A percentile compares a stretch with the other conserved stretches of the same genome.
phyloP scores from a whole-genome alignment of 2,329 filamentous ascomycete genomes.

The Aspergillus chevalieri region DNA sequence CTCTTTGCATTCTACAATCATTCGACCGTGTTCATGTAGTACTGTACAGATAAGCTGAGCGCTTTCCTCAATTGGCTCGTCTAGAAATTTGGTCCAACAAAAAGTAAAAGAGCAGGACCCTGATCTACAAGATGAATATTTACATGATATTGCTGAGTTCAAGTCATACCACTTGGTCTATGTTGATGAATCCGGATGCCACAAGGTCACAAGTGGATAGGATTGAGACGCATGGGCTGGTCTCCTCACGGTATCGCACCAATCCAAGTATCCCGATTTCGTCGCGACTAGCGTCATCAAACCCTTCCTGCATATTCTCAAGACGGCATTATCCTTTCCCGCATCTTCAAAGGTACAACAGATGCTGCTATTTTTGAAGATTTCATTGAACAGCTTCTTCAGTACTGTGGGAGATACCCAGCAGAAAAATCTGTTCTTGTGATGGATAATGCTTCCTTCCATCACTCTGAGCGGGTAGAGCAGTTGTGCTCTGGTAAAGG shows the following conservation, averaged over 20 bases:
- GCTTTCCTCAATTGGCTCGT: neutral
- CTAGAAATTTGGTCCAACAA: neutral
- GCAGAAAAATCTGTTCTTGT: conserved; percentile 1
- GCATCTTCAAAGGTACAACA: conserved; percentile 25
- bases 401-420: neutral
- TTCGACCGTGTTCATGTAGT: too few species aligned
- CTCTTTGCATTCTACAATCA: too few species aligned
- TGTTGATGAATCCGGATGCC: neutral
- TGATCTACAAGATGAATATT: neutral
- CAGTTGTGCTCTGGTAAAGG: neutral
- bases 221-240: neutral
- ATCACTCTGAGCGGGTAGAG: neutral
- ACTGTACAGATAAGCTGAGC: too few species aligned
- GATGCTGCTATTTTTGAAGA: conserved; percentile 24
- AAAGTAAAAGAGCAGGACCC: neutral
- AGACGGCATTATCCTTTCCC: conserved; percentile 23
- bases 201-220: neutral
- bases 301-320: conserved; percentile 29
- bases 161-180: neutral
- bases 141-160: neutral
- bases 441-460: neutral
- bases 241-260: neutral
- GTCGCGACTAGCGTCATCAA: conserved; percentile 6
- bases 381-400: neutral
- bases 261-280: neutral